These are phyloP conservation scores for Backusella australiensis DNA, from an alignment of 192 early-diverging fungal species.

Conservation along the genomic window DNA sequence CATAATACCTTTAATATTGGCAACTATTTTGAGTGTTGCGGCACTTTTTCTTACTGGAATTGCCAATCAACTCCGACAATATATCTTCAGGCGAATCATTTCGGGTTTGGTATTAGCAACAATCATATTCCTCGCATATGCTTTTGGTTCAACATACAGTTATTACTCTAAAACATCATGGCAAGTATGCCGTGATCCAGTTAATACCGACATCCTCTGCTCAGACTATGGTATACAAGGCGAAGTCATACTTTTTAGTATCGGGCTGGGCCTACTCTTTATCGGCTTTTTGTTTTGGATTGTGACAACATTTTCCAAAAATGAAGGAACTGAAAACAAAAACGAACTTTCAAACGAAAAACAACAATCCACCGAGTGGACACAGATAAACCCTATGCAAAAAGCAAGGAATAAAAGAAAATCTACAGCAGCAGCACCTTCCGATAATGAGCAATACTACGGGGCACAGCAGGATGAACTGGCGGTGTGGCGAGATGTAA, in stretches of 20 bases:
- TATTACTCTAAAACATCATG: background rate
- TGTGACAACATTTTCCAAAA: background rate
- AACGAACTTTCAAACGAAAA: background rate
- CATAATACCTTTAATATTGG: constrained; percentile 11
- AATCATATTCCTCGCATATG: background rate
- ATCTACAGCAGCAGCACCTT: background rate
- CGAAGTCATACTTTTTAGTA: background rate
- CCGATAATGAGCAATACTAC: background rate
- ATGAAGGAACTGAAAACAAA: background rate
- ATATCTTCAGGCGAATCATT: background rate
- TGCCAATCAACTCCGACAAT: background rate
- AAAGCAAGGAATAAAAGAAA: background rate
- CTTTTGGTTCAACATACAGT: background rate
- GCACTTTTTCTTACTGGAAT: background rate
- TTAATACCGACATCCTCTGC: background rate
- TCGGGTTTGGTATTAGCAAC: background rate
- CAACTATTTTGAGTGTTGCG: background rate
- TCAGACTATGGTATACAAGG: background rate
- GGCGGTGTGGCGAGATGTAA: constrained; percentile 4
- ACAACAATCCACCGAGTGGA: background rate
- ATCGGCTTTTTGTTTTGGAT: constrained; percentile 9
- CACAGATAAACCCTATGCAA: background rate
- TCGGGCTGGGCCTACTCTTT: background rate
- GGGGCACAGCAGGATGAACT: background rate
- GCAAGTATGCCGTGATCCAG: background rate